These are phyloP conservation scores for Leptodontidium sp. DNA, from an alignment of 2,329 filamentous ascomycete species.

Conservation along the genomic window DNA sequence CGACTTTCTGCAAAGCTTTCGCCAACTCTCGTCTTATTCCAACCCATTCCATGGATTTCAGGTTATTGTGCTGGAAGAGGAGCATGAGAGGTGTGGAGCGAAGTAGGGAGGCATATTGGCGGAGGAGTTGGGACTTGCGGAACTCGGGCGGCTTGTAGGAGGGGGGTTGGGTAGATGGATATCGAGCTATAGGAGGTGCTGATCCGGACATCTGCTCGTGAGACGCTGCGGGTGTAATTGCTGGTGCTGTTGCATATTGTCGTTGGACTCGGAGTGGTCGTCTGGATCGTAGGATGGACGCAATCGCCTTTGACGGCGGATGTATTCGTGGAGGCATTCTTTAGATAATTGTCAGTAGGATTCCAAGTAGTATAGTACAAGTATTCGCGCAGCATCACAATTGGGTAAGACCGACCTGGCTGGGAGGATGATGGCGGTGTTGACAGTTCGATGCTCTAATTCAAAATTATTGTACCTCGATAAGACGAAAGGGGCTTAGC, in stretches of 20 bases:
- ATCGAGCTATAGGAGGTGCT: conserved; percentile 49
- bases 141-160: conserved; percentile 86
- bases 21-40: conserved; percentile 70
- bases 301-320: conserved; percentile 43
- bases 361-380: background rate
- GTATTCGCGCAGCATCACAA: background rate
- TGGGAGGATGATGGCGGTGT: background rate
- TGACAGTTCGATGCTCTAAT: background rate
- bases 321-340: conserved; percentile 61
- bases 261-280: conserved; percentile 48
- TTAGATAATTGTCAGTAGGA: conserved; percentile 20
- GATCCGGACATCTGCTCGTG: conserved; percentile 57
- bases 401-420: conserved; percentile 29
- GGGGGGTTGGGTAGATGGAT: conserved; percentile 77
- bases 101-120: conserved; percentile 76
- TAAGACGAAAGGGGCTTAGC: conserved; percentile 2
- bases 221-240: conserved; percentile 57
- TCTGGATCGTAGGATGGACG: conserved; percentile 47
- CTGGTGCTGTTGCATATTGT: conserved; percentile 60
- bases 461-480: conserved; percentile 19
- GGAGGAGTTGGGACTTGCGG: conserved; percentile 87
- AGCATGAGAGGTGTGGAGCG: conserved; percentile 75
- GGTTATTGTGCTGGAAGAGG: conserved; percentile 79
- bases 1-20: conserved; percentile 67
- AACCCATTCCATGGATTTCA: conserved; percentile 73